Percentiles rank a stretch among this genome's conserved stretches.
phyloP scores from a whole-genome alignment of 108 stramenopile species.

The Cyclotella distinguenda region DNA sequence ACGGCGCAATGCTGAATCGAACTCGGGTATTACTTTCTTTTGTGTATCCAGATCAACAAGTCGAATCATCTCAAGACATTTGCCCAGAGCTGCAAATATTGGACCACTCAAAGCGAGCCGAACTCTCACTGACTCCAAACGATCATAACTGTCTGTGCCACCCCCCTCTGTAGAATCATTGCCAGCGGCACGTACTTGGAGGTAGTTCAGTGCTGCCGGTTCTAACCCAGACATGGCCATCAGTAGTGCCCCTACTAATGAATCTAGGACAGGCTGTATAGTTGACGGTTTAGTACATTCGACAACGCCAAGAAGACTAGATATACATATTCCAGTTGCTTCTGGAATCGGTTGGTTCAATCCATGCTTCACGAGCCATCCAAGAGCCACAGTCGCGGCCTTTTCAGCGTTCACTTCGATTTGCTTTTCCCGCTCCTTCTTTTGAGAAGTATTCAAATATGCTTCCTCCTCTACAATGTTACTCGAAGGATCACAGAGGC shows the following conservation, averaged over 20 bases:
- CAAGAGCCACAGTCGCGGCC: conserved; percentile 69
- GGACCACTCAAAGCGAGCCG: conserved; percentile 75
- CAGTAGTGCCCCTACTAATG: conserved; percentile 66
- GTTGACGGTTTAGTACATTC: conserved; percentile 62
- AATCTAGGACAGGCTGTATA: conserved; percentile 75
- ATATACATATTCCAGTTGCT: conserved; percentile 74
- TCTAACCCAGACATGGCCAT: conserved; percentile 81
- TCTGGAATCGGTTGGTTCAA: conserved; percentile 79
- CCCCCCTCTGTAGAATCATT: conserved; percentile 39
- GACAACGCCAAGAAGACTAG: conserved; percentile 73
- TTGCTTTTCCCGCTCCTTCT: conserved; percentile 19
- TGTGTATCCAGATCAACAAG: conserved; percentile 50
- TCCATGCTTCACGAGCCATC: conserved; percentile 77
- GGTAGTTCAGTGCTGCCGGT: conserved; percentile 82
- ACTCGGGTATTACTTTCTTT: conserved; percentile 60
- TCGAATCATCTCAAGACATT: conserved; percentile 70
- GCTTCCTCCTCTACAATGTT: conserved; percentile 19
- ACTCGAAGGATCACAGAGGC: conserved; percentile 60
- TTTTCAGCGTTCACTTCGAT: conserved; percentile 50
- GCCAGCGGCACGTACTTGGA: conserved; percentile 72
- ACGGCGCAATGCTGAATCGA: conserved; percentile 33
- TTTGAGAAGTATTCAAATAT: conserved; percentile 35
- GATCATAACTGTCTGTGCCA: conserved; percentile 54
- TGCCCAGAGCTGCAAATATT: conserved; percentile 67
- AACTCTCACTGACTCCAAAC: conserved; percentile 66